Evolutionary conservation across 2,329 filamentous ascomycete genomes (phyloP).

Genomic region (Xylogone sp.): DNA sequence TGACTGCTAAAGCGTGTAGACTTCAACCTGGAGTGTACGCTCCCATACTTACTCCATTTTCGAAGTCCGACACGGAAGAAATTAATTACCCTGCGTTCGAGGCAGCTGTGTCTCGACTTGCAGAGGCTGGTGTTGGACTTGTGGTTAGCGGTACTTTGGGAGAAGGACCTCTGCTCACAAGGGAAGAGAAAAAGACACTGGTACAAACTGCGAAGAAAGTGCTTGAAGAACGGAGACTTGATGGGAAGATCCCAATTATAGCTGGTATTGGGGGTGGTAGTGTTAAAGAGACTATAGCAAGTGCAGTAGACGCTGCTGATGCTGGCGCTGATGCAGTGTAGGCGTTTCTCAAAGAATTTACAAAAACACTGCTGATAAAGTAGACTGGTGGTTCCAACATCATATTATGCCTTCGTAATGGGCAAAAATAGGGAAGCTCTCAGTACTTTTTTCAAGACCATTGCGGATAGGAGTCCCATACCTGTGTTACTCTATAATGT

Average conservation of each 20-base stretch:
- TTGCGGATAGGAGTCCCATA: not conserved
- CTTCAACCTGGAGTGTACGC: not conserved
- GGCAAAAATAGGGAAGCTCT: not conserved
- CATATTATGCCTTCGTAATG: not conserved
- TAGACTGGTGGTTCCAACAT: not conserved
- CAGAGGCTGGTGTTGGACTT: not conserved
- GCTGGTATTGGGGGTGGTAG: conserved; percentile 39
- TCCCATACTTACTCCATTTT: not conserved
- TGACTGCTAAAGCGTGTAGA: not conserved
- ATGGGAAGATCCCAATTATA: conserved; percentile 32
- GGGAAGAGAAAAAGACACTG: not conserved
- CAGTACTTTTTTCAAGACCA: not conserved
- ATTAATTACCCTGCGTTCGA: not conserved
- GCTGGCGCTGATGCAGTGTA: conserved; percentile 28
- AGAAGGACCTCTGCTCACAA: not conserved
- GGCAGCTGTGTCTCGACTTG: not conserved
- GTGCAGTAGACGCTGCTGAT: conserved; percentile 32
- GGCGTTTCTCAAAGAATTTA: not conserved
- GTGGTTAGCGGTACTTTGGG: not conserved
- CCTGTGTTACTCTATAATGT: not conserved
- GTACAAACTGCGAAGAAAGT: not conserved
- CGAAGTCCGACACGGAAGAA: not conserved
- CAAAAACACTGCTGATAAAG: not conserved
- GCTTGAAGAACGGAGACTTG: not conserved
- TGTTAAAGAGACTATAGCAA: conserved; percentile 31